A percentile compares a stretch with the other conserved stretches of the same genome.
phyloP scores from a whole-genome alignment of 139 green algal genomes.

The Diplosphaera chodatii region DNA sequence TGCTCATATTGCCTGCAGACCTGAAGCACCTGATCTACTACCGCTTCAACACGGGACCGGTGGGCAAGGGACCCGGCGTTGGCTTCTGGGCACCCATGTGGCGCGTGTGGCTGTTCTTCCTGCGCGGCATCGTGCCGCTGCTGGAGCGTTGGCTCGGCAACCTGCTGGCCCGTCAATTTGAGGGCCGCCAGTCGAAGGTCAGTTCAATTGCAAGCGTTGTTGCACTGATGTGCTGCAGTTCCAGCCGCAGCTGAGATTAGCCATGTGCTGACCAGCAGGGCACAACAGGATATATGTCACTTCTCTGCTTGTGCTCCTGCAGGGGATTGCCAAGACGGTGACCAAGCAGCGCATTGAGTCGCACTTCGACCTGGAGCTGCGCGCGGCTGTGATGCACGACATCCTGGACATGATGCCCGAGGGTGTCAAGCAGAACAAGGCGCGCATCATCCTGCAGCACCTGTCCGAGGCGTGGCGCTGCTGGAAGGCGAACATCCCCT shows the following conservation, averaged over 20 bases:
- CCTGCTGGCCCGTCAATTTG: conserved; percentile 97
- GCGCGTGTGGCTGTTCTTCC: conserved; percentile 99
- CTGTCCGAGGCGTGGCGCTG: conserved; percentile 95
- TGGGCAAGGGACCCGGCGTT: conserved; percentile 97
- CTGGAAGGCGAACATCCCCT: conserved; percentile 95
- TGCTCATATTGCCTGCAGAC: conserved; percentile 38
- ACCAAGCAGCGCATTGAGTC: conserved; percentile 98
- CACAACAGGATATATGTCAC: too few relatives aligned
- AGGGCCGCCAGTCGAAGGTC: conserved; percentile 91
- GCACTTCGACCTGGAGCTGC: conserved; percentile 98
- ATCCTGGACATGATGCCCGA: conserved; percentile 99
- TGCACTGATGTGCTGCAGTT: too few relatives aligned
- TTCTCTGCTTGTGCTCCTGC: not conserved
- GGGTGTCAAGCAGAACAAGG: conserved; percentile 92
- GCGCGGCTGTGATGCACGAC: conserved; percentile 93
- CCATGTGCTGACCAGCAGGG: not conserved
- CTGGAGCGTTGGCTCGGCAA: conserved; percentile 99
- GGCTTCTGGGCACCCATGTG: conserved; percentile 99
- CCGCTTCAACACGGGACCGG: conserved; percentile 96
- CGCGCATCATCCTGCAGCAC: conserved; percentile 97
- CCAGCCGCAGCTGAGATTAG: too few relatives aligned
- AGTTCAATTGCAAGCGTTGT: too few relatives aligned
- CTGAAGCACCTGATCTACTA: conserved; percentile 99
- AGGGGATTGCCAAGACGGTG: conserved; percentile 92
- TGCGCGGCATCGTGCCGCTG: conserved; percentile 94